A percentile compares a stretch with the other conserved stretches of the same genome.
Evolutionary conservation across 2,329 filamentous ascomycete genomes (phyloP).

Genomic region (Neofusicoccum sp.): DNA sequence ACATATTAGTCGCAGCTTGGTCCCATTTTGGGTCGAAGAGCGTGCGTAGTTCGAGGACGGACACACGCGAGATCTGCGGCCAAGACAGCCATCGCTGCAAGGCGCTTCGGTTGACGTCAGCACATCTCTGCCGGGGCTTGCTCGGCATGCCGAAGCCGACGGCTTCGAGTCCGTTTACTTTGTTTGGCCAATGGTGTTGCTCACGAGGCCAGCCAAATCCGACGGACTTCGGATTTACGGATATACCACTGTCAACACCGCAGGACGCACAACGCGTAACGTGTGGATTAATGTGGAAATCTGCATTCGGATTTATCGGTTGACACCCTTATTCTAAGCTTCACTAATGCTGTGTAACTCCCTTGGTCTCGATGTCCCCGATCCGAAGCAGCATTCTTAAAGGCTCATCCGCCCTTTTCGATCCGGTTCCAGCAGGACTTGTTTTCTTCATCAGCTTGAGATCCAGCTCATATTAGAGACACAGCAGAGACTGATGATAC

Average conservation of each 20-base stretch:
- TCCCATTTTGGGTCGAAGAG: not conserved
- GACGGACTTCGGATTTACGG: conserved; percentile 4
- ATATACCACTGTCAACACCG: not conserved
- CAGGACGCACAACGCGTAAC: not conserved
- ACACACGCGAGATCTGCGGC: conserved; percentile 2
- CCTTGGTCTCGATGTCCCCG: too few relatives aligned
- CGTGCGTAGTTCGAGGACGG: not conserved
- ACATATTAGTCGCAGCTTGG: not conserved
- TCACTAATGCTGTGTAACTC: too few relatives aligned
- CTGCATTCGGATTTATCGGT: not conserved
- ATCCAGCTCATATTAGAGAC: too few relatives aligned
- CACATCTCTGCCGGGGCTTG: not conserved
- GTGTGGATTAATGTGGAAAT: not conserved
- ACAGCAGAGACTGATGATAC: too few relatives aligned
- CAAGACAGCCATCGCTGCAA: not conserved
- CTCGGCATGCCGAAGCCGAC: too few relatives aligned
- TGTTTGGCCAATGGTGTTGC: not conserved
- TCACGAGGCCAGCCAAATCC: not conserved
- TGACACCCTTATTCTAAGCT: too few relatives aligned
- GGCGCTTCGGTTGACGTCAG: not conserved
- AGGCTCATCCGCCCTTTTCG: too few relatives aligned
- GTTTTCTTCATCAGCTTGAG: too few relatives aligned
- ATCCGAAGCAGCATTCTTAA: too few relatives aligned
- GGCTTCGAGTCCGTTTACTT: not conserved
- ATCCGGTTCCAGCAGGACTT: too few relatives aligned